Conservation (phyloP, 345 rosid genomes). For the rapeseed (Brassica napus) region DNA sequence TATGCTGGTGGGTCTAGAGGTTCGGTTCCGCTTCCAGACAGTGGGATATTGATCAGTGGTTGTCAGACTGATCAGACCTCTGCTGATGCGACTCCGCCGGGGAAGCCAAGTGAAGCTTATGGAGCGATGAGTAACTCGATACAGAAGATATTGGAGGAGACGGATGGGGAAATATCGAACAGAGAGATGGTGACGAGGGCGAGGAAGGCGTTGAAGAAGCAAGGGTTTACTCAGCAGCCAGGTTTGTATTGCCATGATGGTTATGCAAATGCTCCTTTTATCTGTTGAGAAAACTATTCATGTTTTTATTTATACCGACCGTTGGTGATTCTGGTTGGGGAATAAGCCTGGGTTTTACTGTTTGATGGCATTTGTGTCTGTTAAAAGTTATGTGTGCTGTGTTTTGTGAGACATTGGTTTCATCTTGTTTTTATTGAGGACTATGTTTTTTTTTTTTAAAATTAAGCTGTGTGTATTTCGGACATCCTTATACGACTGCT, state of each 20-base stretch:
- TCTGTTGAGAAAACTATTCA: slow-evolving; percentile 35
- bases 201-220: slow-evolving; percentile 61
- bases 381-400: slow-evolving; percentile 16
- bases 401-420: slow-evolving; percentile 19
- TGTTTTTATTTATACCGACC: slow-evolving; percentile 11
- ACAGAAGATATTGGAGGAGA: slow-evolving; percentile 68
- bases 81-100: slow-evolving; percentile 90
- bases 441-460: background rate
- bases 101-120: slow-evolving; percentile 63
- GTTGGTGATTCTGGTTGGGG: slow-evolving; percentile 22
- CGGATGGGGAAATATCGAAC: slow-evolving; percentile 60
- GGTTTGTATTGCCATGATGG: slow-evolving; percentile 90
- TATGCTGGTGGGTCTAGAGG: slow-evolving; percentile 76
- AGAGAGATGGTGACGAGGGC: slow-evolving; percentile 64
- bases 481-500: background rate
- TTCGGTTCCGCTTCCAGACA: slow-evolving; percentile 56
- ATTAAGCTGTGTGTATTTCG: background rate
- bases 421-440: background rate
- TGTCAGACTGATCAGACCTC: slow-evolving; percentile 54
- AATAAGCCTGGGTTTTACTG: slow-evolving; percentile 18
- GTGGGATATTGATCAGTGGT: slow-evolving; percentile 73
- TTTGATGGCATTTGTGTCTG: slow-evolving; percentile 16
- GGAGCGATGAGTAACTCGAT: slow-evolving; percentile 97
- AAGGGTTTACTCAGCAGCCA: slow-evolving; percentile 91
- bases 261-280: slow-evolving; percentile 59